Percentiles rank a stretch among this genome's conserved stretches.
phyloP scores from a whole-genome alignment of 1,284 basidiomycete genomes.

The Austroboletus niveus region DNA sequence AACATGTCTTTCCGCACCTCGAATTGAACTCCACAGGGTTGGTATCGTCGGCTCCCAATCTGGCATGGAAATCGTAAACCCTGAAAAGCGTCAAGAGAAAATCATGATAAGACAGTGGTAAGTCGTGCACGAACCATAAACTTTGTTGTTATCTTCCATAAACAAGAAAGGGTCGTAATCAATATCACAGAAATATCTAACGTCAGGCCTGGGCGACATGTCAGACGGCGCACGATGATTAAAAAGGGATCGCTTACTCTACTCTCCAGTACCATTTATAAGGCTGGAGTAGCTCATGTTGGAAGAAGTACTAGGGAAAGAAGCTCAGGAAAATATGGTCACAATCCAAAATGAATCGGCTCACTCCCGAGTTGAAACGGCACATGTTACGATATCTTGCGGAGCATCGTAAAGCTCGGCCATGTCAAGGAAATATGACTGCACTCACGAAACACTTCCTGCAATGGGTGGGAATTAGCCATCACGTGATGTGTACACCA shows the following conservation, averaged over 20 bases:
- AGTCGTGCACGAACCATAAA: constrained; percentile 52
- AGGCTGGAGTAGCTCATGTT: constrained; percentile 66
- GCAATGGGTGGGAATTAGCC: constrained; percentile 4
- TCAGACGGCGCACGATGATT: constrained; percentile 2
- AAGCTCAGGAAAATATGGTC: constrained; percentile 5
- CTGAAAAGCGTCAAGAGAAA: constrained; percentile 29
- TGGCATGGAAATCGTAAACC: constrained; percentile 76
- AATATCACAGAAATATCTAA: constrained; percentile 77
- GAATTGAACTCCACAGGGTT: constrained; percentile 71
- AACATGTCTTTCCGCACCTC: constrained; percentile 41
- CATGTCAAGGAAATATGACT: background rate
- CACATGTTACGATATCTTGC: constrained; percentile 77
- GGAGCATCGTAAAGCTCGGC: constrained; percentile 2
- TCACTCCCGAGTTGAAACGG: constrained; percentile 80
- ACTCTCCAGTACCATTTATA: constrained; percentile 89
- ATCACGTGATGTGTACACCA: background rate
- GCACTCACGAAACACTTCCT: constrained; percentile 55
- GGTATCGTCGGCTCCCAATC: constrained; percentile 81
- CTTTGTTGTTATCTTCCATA: constrained; percentile 75
- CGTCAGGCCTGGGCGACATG: constrained; percentile 51
- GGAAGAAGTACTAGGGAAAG: constrained; percentile 65
- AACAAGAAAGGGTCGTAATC: constrained; percentile 79
- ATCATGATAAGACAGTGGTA: background rate
- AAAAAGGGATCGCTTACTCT: constrained; percentile 38
- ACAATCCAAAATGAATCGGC: constrained; percentile 25